A percentile compares a stretch with the other conserved stretches of the same genome.
phyloP scores from a whole-genome alignment of 2,329 filamentous ascomycete genomes.

The Ascochyta fabae region DNA sequence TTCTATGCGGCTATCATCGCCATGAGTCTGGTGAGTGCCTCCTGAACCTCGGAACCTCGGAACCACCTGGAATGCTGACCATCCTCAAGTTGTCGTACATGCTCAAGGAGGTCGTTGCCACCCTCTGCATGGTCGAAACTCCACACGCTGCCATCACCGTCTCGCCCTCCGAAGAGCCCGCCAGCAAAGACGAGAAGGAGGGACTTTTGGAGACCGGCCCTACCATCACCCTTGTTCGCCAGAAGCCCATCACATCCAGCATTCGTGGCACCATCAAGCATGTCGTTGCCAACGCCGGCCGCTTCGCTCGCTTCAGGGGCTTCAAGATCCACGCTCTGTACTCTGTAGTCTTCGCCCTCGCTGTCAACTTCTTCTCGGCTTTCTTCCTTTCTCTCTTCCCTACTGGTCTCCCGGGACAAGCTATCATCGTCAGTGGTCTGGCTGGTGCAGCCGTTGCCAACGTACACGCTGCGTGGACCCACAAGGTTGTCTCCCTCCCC shows the following conservation, averaged over 20 bases:
- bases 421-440: slow-evolving; percentile 62
- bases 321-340: slow-evolving; percentile 57
- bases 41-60: slow-evolving; percentile 6
- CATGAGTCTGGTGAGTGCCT: slow-evolving; percentile 48
- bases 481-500: slow-evolving; percentile 79
- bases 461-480: slow-evolving; percentile 79
- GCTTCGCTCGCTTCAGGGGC: slow-evolving; percentile 73
- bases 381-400: slow-evolving; percentile 55
- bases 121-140: slow-evolving; percentile 69
- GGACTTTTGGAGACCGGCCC: slow-evolving; percentile 49
- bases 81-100: slow-evolving; percentile 57
- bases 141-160: slow-evolving; percentile 59
- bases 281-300: slow-evolving; percentile 69
- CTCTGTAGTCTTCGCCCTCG: slow-evolving; percentile 36
- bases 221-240: slow-evolving; percentile 53
- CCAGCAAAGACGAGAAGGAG: slow-evolving; percentile 51
- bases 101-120: slow-evolving; percentile 65
- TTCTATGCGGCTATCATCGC: slow-evolving; percentile 51
- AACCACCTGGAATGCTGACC: slow-evolving; percentile 13
- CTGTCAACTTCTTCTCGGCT: slow-evolving; percentile 31
- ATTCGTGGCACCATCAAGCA: slow-evolving; percentile 65
- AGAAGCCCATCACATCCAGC: slow-evolving; percentile 66
- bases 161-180: slow-evolving; percentile 55
- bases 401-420: slow-evolving; percentile 51
- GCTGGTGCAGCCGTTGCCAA: slow-evolving; percentile 69